Evolutionary conservation across 2,329 filamentous ascomycete species (phyloP), one percentile per base, ranked within the genome.

Genomic region (Fusarium falciforme): DNA sequence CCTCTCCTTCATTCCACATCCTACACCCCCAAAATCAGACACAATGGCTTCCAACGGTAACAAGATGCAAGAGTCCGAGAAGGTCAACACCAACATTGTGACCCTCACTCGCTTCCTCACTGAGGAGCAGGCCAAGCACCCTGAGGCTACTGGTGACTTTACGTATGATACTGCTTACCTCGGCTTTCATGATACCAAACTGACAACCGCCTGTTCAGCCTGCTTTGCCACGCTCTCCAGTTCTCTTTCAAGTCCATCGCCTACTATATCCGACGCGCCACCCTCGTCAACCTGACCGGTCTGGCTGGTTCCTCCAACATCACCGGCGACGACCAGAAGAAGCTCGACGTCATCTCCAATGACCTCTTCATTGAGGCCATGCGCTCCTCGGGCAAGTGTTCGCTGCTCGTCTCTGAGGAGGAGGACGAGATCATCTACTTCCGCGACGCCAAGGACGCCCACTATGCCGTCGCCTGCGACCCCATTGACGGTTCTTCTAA

Each of bases 221-320:
- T 99, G 62, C 91, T 99, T 69, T 98, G 95, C 89, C 96, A 99
- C 83, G 95, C 96, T 70, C 93, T 99, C 68, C 96, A 98, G 85
- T 99, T 98, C 88, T 96, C 96, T 75, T 99, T 99, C 93, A 99
- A 99, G 89, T 97, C 94, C 76, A 99, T 99, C 84, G 94, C 96
- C 79, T 98, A 98, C 89, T 99, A 98, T 88, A 99, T 99, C 84
- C 95, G 96, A 80, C 93, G 96, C 83, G 95, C 96, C 38, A 96
- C 94, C 27, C 88, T 99, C 75, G 96, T 98, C 86, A 98, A 98
- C 88, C 91, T 99, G 71, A 97, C 94, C 61, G 96, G 96, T 71
- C 91, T 99, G 58, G 96, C 96, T 72, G 96, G 96, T 68, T 96
- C 96, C 70, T 94, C 95, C 76, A 99, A 99, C 86, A 94, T 89